phyloP scores from a whole-genome alignment of 2,329 filamentous ascomycete genomes.

The Fusarium abutilonis region DNA sequence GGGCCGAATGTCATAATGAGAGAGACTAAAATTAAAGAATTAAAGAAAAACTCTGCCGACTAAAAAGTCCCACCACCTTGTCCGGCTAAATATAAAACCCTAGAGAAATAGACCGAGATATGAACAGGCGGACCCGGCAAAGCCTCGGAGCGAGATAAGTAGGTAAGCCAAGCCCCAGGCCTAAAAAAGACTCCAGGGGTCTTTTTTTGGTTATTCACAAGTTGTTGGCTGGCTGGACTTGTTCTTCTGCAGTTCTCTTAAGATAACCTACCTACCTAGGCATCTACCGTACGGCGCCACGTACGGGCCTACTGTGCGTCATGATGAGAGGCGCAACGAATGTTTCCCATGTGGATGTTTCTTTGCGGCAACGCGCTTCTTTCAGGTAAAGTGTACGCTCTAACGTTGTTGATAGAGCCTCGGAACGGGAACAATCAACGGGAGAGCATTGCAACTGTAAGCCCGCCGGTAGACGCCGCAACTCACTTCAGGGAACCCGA shows the following conservation, averaged over 20 bases:
- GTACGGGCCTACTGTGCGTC: conserved; percentile 28
- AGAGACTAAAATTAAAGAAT: background rate
- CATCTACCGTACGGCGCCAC: conserved; percentile 22
- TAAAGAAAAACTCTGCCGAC: conserved; percentile 21
- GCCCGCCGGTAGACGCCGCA: conserved; percentile 26
- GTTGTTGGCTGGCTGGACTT: background rate
- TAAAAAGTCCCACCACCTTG: conserved; percentile 28
- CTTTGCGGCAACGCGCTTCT: background rate
- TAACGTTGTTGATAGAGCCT: conserved; percentile 28
- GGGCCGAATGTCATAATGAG: conserved; percentile 1
- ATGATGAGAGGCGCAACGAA: conserved; percentile 13
- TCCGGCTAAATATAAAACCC: conserved; percentile 41
- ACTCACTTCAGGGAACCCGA: background rate
- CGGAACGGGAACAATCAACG: conserved; percentile 8
- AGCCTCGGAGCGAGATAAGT: conserved; percentile 30
- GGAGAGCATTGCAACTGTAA: conserved; percentile 25
- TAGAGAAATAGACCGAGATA: conserved; percentile 40
- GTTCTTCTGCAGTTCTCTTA: background rate
- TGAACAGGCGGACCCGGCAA: conserved; percentile 40
- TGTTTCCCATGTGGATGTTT: conserved; percentile 4
- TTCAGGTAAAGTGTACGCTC: conserved; percentile 6
- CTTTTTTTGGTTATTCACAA: background rate
- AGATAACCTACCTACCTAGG: background rate
- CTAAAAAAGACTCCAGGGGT: conserved; percentile 20
- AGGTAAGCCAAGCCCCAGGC: conserved; percentile 30